These are phyloP conservation scores for Yamadazyma takamatsuzukensis DNA, from an alignment of 805 yeast genomes.

Conservation along the genomic window DNA sequence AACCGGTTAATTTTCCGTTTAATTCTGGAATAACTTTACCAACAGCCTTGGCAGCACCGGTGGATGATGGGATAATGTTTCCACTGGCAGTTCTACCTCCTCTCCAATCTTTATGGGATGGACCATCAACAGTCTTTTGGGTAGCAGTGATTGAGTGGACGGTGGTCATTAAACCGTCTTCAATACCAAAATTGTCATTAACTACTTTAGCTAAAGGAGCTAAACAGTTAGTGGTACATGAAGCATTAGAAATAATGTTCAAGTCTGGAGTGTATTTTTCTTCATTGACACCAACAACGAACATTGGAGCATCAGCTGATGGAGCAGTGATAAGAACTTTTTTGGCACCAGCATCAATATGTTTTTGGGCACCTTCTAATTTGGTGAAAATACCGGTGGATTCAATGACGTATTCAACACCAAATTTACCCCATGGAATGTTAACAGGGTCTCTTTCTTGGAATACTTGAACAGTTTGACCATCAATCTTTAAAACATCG, in stretches of 20 bases:
- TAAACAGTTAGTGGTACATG: conserved; percentile 36
- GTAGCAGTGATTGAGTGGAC: conserved; percentile 37
- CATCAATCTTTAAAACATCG: conserved; percentile 23
- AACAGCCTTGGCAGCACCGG: conserved; percentile 37
- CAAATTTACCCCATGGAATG: conserved; percentile 33
- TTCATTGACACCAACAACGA: conserved; percentile 33
- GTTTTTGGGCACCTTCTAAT: conserved; percentile 33
- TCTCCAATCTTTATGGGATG: conserved; percentile 39
- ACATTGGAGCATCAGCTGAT: conserved; percentile 35
- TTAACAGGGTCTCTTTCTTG: conserved; percentile 32
- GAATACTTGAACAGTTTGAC: conserved; percentile 24
- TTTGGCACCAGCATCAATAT: conserved; percentile 35
- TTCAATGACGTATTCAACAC: conserved; percentile 30
- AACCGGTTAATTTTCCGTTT: conserved; percentile 35
- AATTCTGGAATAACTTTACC: conserved; percentile 36
- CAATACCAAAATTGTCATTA: conserved; percentile 32
- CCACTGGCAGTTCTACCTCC: conserved; percentile 37
- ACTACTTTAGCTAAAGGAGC: conserved; percentile 36
- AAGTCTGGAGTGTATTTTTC: conserved; percentile 31
- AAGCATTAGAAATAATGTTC: conserved; percentile 31
- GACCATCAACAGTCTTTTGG: conserved; percentile 36
- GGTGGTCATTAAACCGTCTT: conserved; percentile 36
- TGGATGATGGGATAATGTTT: conserved; percentile 34
- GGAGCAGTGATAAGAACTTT: conserved; percentile 34
- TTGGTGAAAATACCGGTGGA: conserved; percentile 36